phyloP scores from a whole-genome alignment of 768 basidiomycete species.

The Sporobolomyces pararoseus region DNA sequence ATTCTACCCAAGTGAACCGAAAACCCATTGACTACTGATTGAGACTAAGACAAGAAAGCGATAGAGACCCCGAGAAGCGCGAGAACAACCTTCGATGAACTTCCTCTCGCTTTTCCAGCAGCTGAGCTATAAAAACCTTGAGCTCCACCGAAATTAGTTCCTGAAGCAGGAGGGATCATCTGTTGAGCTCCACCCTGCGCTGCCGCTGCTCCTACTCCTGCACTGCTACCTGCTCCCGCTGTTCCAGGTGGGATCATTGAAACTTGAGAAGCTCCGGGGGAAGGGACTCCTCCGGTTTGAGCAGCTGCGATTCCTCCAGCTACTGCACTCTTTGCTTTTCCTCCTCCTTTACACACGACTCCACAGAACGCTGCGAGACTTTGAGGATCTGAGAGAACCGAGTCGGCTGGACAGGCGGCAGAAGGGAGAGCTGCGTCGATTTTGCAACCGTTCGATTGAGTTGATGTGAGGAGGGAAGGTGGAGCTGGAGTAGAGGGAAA shows the following conservation, averaged over 20 bases:
- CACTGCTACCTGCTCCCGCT: background rate
- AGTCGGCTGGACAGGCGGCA: slow-evolving; percentile 9
- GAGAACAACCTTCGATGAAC: background rate
- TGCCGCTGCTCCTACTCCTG: background rate
- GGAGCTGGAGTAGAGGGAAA: slow-evolving; percentile 23
- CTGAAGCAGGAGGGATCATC: slow-evolving; percentile 7
- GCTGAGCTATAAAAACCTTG: slow-evolving; percentile 4
- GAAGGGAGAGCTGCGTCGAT: slow-evolving; percentile 16
- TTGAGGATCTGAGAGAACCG: background rate
- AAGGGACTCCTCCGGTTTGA: background rate
- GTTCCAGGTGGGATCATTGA: background rate
- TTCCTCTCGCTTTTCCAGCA: background rate
- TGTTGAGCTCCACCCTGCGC: background rate
- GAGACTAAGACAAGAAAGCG: background rate
- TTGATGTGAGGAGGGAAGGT: slow-evolving; percentile 13
- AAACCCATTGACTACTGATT: too few species aligned
- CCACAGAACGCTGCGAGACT: slow-evolving; percentile 18
- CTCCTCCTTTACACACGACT: slow-evolving; percentile 24
- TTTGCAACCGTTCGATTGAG: slow-evolving; percentile 21
- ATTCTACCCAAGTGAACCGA: too few species aligned
- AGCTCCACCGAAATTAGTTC: background rate
- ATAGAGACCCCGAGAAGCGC: background rate
- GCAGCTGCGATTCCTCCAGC: background rate
- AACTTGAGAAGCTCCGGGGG: background rate
- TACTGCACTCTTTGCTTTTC: slow-evolving; percentile 3